Evolutionary conservation across 1,284 basidiomycete genomes (phyloP).

Genomic region (Rhodotorula sp.): DNA sequence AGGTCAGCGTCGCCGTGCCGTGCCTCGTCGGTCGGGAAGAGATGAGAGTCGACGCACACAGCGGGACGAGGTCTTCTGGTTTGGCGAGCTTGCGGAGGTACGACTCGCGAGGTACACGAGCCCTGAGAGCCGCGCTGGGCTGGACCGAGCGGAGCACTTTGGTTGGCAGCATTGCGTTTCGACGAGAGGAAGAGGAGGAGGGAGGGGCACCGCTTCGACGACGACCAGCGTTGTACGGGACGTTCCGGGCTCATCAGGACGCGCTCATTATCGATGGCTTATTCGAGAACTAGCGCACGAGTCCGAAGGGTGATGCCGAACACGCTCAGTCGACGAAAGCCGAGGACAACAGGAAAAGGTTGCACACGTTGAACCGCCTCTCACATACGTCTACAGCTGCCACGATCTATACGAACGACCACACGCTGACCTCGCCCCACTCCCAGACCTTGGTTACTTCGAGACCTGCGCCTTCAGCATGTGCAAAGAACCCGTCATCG

Average conservation of each 20-base stretch:
- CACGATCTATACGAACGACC: slow-evolving; percentile 11
- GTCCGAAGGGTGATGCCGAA: too few species aligned
- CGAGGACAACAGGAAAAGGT: too few species aligned
- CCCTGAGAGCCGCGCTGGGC: slow-evolving; percentile 20
- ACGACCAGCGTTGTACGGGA: too few species aligned
- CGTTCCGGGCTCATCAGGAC: too few species aligned
- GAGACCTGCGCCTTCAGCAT: slow-evolving; percentile 28
- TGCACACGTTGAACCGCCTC: too few species aligned
- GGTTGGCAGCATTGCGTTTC: slow-evolving; percentile 10
- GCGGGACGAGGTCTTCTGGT: slow-evolving; percentile 44
- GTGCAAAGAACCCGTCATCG: slow-evolving; percentile 39
- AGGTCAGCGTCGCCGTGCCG: neutral
- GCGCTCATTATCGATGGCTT: too few species aligned
- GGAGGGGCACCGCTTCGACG: neutral
- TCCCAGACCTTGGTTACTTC: slow-evolving; percentile 22
- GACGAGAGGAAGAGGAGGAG: neutral
- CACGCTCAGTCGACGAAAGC: too few species aligned
- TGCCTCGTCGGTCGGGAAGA: neutral
- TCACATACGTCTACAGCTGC: too few species aligned
- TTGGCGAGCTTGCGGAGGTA: slow-evolving; percentile 47
- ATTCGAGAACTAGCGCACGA: too few species aligned
- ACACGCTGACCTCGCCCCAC: slow-evolving; percentile 40
- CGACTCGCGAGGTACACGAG: slow-evolving; percentile 32
- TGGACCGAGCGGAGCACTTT: slow-evolving; percentile 7
- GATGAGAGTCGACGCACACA: slow-evolving; percentile 41